Conservation (phyloP, 495 filamentous ascomycete genomes). For the Talaromyces wortmannii region DNA sequence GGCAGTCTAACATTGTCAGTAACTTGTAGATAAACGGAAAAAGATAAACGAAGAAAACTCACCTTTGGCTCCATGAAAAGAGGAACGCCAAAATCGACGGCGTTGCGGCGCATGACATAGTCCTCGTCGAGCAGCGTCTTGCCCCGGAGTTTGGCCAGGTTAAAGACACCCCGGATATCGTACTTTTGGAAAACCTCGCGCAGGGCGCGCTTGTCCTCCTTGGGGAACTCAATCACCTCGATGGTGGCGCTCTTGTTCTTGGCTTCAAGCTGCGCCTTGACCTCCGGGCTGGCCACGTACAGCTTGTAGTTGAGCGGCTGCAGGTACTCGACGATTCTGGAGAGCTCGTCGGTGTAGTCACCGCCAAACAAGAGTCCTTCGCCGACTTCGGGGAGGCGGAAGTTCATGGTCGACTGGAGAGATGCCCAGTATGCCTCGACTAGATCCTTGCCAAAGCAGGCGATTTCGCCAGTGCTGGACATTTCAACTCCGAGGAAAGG, state of each 20-base stretch:
- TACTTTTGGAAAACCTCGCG: conserved; percentile 97
- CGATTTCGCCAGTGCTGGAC: conserved; percentile 94
- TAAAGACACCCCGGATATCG: conserved; percentile 93
- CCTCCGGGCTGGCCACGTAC: conserved; percentile 71
- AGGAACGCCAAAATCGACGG: conserved; percentile 95
- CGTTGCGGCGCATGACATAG: conserved; percentile 97
- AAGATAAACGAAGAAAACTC: conserved; percentile 23
- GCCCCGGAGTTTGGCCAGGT: conserved; percentile 76
- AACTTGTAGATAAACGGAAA: conserved; percentile 1
- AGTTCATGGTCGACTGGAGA: conserved; percentile 97
- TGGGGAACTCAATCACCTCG: conserved; percentile 95
- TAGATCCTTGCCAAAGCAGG: conserved; percentile 93
- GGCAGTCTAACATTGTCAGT: conserved; percentile 62
- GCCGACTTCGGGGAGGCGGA: conserved; percentile 86
- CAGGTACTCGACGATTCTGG: conserved; percentile 74
- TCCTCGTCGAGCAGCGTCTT: conserved; percentile 86
- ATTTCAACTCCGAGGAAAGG: conserved; percentile 98
- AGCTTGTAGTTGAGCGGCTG: conserved; percentile 89
- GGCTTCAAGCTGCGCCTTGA: conserved; percentile 78
- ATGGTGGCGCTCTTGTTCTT: conserved; percentile 60
- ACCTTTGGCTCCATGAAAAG: conserved; percentile 99
- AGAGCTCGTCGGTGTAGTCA: conserved; percentile 62
- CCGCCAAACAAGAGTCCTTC: conserved; percentile 93
- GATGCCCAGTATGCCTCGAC: conserved; percentile 97
- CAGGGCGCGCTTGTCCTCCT: conserved; percentile 88